Conservation (phyloP, 2,329 filamentous ascomycete genomes). For the Fusarium heterosporum region DNA sequence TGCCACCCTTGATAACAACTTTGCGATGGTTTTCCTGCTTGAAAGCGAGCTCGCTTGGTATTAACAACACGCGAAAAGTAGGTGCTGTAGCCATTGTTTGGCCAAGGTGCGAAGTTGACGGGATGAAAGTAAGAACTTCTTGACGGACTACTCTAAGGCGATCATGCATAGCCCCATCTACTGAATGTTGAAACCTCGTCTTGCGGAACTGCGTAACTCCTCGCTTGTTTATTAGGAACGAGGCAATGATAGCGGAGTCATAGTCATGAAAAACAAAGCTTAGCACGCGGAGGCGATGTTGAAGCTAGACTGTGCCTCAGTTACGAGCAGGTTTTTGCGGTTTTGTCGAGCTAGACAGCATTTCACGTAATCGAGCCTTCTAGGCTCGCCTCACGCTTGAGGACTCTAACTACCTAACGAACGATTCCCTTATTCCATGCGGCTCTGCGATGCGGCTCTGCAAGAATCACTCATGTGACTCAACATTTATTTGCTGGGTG, state of each 20-base stretch:
- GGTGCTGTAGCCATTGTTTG: constrained; percentile 4
- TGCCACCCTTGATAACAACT: constrained; percentile 9
- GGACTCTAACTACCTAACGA: not conserved
- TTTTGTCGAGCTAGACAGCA: not conserved
- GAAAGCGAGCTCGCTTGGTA: constrained; percentile 3
- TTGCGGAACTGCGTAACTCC: not conserved
- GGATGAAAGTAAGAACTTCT: constrained; percentile 17
- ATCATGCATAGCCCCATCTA: constrained; percentile 6
- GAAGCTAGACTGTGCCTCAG: constrained; percentile 18
- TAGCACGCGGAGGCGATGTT: constrained; percentile 8
- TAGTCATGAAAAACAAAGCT: not conserved
- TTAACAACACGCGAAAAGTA: not conserved
- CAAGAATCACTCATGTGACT: not conserved
- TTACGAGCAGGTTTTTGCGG: not conserved
- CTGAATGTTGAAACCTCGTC: not conserved
- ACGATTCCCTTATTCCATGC: not conserved
- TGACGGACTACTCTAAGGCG: not conserved
- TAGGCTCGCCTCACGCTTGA: not conserved
- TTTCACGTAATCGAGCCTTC: not conserved
- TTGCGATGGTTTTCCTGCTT: constrained; percentile 18
- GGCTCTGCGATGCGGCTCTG: not conserved
- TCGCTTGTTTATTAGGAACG: not conserved
- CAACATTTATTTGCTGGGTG: not conserved
- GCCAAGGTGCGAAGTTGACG: not conserved
- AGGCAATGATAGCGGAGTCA: constrained; percentile 6